Base-by-base conservation (phyloP, 352 stramenopile species). In the Peronospora farinosa region DNA sequence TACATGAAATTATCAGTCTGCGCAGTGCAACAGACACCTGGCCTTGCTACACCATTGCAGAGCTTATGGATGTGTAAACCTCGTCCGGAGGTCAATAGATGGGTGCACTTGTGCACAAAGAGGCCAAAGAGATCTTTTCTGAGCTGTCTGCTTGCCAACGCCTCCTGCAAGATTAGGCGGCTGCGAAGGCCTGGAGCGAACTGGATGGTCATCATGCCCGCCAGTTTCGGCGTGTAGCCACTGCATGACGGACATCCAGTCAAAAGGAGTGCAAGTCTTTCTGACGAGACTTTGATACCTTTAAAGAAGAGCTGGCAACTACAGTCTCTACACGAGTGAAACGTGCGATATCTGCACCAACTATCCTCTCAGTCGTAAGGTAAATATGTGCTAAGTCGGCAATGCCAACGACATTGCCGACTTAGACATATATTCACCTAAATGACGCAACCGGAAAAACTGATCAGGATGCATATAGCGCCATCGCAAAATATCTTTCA, bases 371-470 rank as follows among this genome's bases (percentile, higher is more conserved):
- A 12, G 10, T 9, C 10, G 1, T 32, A 32, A 11, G 28, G n/a
- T n/a, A n/a, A n/a, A n/a, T n/a, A n/a, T n/a, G n/a, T n/a, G n/a
- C n/a, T n/a, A n/a, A n/a, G n/a, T n/a, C n/a, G n/a, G n/a, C n/a
- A n/a, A n/a, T 9, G 7, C 12, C 1, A 5, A 4, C 12, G 7
- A 5, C 28, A 11, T 32, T 32, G 10, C 28, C 7, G 7, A 9
- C 28, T 28, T 19, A 7, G 32, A n/a, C 42, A 48, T 55, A 23
- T 41, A 62, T 65, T 31, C 51, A 55, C 3, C 12, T 25, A 8
- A 44, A 51, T 41, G 35, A 51, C 37, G 35, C 58, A 51, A 47
- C 44, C 44, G 32, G 33, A 48, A 60, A 57, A 67, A 60, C 54
- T 65, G 55, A 64, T 64, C 49, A 68, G 45, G 54, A 52, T 46